phyloP scores from a whole-genome alignment of 495 filamentous ascomycete genomes.

The Tuber magnatum region DNA sequence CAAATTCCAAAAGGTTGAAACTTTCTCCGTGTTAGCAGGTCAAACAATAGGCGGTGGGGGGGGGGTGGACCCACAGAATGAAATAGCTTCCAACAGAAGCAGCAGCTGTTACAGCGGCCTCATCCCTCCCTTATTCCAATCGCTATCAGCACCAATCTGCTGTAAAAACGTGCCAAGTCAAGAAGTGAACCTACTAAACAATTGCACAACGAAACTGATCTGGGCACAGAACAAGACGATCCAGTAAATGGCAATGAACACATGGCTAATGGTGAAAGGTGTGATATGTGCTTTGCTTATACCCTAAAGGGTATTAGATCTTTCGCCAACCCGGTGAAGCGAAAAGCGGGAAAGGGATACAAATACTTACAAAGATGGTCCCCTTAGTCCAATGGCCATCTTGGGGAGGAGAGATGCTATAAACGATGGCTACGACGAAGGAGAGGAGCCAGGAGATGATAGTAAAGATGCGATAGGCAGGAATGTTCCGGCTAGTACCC shows the following conservation, averaged over 20 bases:
- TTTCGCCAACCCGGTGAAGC: background rate
- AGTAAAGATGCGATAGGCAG: slow-evolving; percentile 60
- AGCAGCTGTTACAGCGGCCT: slow-evolving; percentile 56
- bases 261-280: slow-evolving; percentile 65
- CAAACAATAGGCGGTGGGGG: background rate
- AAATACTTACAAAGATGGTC: slow-evolving; percentile 30
- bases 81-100: slow-evolving; percentile 75
- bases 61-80: slow-evolving; percentile 51
- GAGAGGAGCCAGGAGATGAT: slow-evolving; percentile 64
- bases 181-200: slow-evolving; percentile 50
- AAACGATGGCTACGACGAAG: slow-evolving; percentile 61
- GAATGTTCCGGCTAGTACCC: slow-evolving; percentile 42
- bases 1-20: slow-evolving; percentile 66
- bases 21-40: background rate
- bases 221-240: slow-evolving; percentile 68
- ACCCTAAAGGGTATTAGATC: slow-evolving; percentile 52
- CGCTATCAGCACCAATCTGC: background rate
- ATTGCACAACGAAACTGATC: slow-evolving; percentile 63
- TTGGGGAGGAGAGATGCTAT: slow-evolving; percentile 55
- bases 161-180: background rate
- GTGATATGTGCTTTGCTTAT: slow-evolving; percentile 59
- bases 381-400: slow-evolving; percentile 52
- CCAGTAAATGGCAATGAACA: slow-evolving; percentile 74
- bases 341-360: background rate
- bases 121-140: slow-evolving; percentile 46